Percentiles rank a stretch among this genome's conserved stretches.
Conservation (phyloP, 2,329 filamentous ascomycete species). For the Trichophyton verrucosum region DNA sequence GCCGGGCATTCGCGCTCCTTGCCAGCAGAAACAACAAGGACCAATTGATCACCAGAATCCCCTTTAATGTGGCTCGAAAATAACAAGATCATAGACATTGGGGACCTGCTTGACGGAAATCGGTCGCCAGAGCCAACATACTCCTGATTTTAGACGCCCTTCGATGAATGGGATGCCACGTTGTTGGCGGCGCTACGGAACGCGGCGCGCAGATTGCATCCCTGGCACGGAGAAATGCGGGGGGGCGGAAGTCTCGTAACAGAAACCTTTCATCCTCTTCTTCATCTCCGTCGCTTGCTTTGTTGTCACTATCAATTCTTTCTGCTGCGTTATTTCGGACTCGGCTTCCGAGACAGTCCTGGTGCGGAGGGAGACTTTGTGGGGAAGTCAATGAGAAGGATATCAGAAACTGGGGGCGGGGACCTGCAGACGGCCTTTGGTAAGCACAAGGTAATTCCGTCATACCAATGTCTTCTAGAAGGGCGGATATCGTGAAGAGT, state of each 20-base stretch:
- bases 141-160: constrained; percentile 25
- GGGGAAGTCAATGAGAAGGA: constrained; percentile 12
- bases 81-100: constrained; percentile 46
- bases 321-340: neutral
- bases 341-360: neutral
- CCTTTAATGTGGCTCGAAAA: constrained; percentile 45
- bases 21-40: neutral
- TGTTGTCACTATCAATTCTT: neutral
- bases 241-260: neutral
- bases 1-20: neutral
- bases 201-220: no score
- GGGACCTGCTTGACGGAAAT: constrained; percentile 42
- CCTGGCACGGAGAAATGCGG: neutral
- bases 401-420: neutral
- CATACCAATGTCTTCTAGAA: no score
- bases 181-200: no score
- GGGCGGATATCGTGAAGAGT: no score
- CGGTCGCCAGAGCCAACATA: constrained; percentile 43
- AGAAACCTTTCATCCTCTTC: constrained; percentile 10
- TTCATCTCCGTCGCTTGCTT: neutral
- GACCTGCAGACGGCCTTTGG: neutral
- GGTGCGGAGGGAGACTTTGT: neutral
- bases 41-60: constrained; percentile 7
- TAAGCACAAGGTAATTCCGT: no score
- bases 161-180: no score